Conservation (phyloP, 495 filamentous ascomycete species). For the Penicillium mononematosum region DNA sequence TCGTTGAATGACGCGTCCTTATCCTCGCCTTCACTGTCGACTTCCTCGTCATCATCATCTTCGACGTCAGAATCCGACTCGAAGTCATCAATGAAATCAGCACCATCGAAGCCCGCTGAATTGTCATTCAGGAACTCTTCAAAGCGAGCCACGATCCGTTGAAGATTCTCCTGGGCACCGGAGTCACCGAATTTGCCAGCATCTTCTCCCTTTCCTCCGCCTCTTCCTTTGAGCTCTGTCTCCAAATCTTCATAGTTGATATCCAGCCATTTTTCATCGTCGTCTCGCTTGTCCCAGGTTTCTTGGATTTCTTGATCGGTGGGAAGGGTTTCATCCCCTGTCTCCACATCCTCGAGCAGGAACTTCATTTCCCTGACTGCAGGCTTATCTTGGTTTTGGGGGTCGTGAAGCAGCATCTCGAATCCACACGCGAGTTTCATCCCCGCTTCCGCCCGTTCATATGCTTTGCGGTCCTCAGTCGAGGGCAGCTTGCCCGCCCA, state of each 20-base stretch:
- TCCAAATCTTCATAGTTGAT: conserved; percentile 90
- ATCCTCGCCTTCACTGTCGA: conserved; percentile 62
- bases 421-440: conserved; percentile 91
- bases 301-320: conserved; percentile 66
- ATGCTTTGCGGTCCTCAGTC: conserved; percentile 35
- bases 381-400: conserved; percentile 62
- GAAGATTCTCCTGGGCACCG: conserved; percentile 75
- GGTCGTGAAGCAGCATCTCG: conserved; percentile 76
- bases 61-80: conserved; percentile 53
- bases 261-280: conserved; percentile 90
- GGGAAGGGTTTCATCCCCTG: conserved; percentile 62
- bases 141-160: conserved; percentile 86
- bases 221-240: conserved; percentile 63
- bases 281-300: conserved; percentile 64
- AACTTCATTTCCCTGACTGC: conserved; percentile 70
- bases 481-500: conserved; percentile 53
- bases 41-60: conserved; percentile 59
- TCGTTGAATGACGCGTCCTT: conserved; percentile 80
- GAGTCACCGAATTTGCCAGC: conserved; percentile 71
- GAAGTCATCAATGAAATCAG: conserved; percentile 69
- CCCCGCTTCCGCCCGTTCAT: conserved; percentile 64
- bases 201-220: conserved; percentile 33
- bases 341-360: conserved; percentile 68
- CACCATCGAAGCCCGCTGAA: conserved; percentile 72
- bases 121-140: conserved; percentile 93